A percentile compares a stretch with the other conserved stretches of the same genome.
Conservation (phyloP, 331 rosid species). For the Quercus lobata region DNA sequence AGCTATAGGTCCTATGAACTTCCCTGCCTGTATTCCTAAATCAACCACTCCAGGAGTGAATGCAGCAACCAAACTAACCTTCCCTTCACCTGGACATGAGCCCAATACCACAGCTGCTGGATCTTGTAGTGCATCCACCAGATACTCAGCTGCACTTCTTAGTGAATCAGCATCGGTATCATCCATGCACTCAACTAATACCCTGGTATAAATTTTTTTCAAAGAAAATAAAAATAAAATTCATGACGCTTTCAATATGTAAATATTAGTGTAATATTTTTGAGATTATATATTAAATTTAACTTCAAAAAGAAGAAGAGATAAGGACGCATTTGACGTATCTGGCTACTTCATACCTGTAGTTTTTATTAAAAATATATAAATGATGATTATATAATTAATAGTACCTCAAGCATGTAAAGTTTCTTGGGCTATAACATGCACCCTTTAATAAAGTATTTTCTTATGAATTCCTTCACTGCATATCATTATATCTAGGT, state of each 20-base stretch:
- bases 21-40: slow-evolving; percentile 83
- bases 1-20: slow-evolving; percentile 84
- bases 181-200: slow-evolving; percentile 79
- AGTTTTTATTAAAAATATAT: neutral
- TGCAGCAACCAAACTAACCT: slow-evolving; percentile 90
- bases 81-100: slow-evolving; percentile 79
- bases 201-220: slow-evolving; percentile 36
- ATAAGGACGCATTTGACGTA: neutral
- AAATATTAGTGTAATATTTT: neutral
- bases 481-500: neutral
- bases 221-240: slow-evolving; percentile 2
- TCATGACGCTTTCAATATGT: neutral
- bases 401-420: slow-evolving; percentile 3
- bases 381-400: slow-evolving; percentile 11
- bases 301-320: neutral
- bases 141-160: slow-evolving; percentile 77
- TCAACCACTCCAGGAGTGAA: slow-evolving; percentile 72
- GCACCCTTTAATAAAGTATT: neutral
- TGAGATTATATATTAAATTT: neutral
- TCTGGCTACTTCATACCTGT: neutral
- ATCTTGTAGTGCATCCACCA: slow-evolving; percentile 62
- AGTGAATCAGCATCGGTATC: slow-evolving; percentile 84
- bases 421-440: neutral
- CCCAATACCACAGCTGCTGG: slow-evolving; percentile 91
- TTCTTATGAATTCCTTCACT: neutral